These are phyloP conservation scores for Pseudogymnoascus sp. DNA, from an alignment of 2,329 filamentous ascomycete species.

Conservation along the genomic window DNA sequence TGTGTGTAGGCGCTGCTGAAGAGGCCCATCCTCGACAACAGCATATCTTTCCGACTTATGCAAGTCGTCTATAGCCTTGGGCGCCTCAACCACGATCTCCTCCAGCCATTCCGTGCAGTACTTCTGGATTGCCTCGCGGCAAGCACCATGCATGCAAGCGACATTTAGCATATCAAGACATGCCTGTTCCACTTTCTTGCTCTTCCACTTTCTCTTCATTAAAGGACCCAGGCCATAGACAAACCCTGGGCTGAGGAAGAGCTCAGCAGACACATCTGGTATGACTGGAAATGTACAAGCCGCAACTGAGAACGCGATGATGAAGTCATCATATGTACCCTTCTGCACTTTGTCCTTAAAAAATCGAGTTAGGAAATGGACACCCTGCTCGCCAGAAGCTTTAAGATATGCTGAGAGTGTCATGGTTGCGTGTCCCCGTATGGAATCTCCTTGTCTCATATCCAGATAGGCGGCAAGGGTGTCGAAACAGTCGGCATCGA, in stretches of 20 bases:
- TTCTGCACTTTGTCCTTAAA: constrained; percentile 66
- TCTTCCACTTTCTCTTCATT: constrained; percentile 76
- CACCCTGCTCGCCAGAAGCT: constrained; percentile 63
- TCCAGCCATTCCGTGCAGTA: constrained; percentile 84
- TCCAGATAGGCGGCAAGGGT: constrained; percentile 83
- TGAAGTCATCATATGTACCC: constrained; percentile 79
- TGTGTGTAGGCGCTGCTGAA: constrained; percentile 42
- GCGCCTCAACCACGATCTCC: constrained; percentile 64
- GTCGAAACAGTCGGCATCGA: constrained; percentile 72
- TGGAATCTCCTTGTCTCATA: constrained; percentile 65
- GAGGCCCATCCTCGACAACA: constrained; percentile 25
- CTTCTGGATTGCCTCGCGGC: constrained; percentile 76
- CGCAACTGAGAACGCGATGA: constrained; percentile 89
- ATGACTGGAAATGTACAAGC: constrained; percentile 81
- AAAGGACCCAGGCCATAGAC: constrained; percentile 68
- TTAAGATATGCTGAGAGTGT: constrained; percentile 80
- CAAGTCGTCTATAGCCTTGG: constrained; percentile 41
- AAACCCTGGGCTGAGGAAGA: constrained; percentile 89
- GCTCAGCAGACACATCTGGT: constrained; percentile 63
- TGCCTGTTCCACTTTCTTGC: constrained; percentile 76
- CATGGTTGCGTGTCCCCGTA: constrained; percentile 76
- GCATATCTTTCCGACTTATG: constrained; percentile 19
- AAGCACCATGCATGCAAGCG: constrained; percentile 77
- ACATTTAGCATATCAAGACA: constrained; percentile 86
- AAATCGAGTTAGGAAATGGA: constrained; percentile 64